Evolutionary conservation across 495 filamentous ascomycete genomes (phyloP).

Genomic region (Neurospora sp.): DNA sequence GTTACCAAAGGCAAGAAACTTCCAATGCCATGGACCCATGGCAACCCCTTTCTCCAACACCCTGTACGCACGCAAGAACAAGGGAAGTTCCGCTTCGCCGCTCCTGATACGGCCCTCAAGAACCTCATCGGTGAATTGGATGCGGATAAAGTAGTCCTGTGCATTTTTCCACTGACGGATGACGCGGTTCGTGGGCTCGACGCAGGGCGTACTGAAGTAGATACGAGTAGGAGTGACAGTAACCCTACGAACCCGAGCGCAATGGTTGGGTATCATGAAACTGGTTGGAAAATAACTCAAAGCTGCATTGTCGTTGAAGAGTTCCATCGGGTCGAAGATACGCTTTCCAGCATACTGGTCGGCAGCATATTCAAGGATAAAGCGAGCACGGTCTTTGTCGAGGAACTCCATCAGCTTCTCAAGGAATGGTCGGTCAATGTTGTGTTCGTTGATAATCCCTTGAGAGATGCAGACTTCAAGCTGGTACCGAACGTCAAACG

Average conservation of each 20-base stretch:
- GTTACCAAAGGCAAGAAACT: conserved; percentile 92
- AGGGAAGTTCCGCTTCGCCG: conserved; percentile 43
- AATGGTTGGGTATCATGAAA: conserved; percentile 56
- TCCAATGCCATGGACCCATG: conserved; percentile 70
- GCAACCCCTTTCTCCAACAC: conserved; percentile 68
- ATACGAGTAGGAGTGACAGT: conserved; percentile 76
- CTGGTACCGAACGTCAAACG: conserved; percentile 75
- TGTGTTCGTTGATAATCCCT: conserved; percentile 68
- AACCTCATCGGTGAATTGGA: conserved; percentile 81
- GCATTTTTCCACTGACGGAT: conserved; percentile 58
- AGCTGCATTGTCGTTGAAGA: conserved; percentile 49
- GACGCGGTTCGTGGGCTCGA: conserved; percentile 84
- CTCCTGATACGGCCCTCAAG: conserved; percentile 36
- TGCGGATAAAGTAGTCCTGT: conserved; percentile 77
- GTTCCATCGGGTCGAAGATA: conserved; percentile 60
- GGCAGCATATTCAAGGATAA: conserved; percentile 30
- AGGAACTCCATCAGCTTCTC: conserved; percentile 42
- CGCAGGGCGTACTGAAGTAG: conserved; percentile 61
- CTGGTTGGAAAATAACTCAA: conserved; percentile 34
- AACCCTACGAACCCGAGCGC: conserved; percentile 62
- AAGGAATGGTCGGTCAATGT: conserved; percentile 56
- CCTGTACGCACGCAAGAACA: conserved; percentile 65
- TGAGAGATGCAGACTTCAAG: conserved; percentile 85
- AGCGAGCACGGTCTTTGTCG: conserved; percentile 20
- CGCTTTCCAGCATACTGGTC: conserved; percentile 34